Conservation (phyloP, 768 basidiomycete species). For the Amanita subjunquillea region DNA sequence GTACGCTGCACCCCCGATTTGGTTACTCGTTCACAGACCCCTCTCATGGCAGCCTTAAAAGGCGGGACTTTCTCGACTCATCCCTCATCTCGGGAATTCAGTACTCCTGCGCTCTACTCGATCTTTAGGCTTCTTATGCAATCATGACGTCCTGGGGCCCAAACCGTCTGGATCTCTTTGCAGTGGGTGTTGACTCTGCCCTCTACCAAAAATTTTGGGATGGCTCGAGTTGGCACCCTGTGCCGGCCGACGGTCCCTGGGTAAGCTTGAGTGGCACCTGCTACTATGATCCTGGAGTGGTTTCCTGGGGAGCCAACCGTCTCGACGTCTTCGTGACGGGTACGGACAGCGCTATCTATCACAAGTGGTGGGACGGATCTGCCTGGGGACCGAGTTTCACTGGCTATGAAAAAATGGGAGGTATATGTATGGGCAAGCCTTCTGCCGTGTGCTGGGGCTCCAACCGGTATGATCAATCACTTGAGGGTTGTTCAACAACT, state of each 20-base stretch:
- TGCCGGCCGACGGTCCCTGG: background rate
- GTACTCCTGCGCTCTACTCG: too few relatives aligned
- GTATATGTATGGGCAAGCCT: slow-evolving; percentile 4
- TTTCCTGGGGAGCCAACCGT: slow-evolving; percentile 8
- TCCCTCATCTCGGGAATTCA: too few relatives aligned
- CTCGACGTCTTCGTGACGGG: slow-evolving; percentile 10
- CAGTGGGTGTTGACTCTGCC: slow-evolving; percentile 10
- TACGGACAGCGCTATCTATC: slow-evolving; percentile 6
- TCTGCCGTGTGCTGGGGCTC: background rate
- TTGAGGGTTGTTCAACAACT: too few relatives aligned
- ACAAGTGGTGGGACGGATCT: slow-evolving; percentile 9
- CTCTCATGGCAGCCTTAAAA: too few relatives aligned
- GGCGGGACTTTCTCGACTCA: too few relatives aligned
- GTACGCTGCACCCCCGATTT: too few relatives aligned
- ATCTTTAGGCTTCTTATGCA: too few relatives aligned
- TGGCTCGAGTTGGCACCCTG: slow-evolving; percentile 3
- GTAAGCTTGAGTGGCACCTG: background rate
- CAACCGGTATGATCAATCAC: too few relatives aligned
- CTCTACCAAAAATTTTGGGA: slow-evolving; percentile 10
- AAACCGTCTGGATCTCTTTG: slow-evolving; percentile 3
- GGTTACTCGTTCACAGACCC: too few relatives aligned
- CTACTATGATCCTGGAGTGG: slow-evolving; percentile 6
- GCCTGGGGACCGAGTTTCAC: background rate
- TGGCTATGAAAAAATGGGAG: slow-evolving; percentile 7
- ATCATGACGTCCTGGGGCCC: too few relatives aligned